Evolutionary conservation across 352 stramenopile genomes (phyloP), one percentile per base, ranked within the genome.

Genomic region (Pythium dissimile): DNA sequence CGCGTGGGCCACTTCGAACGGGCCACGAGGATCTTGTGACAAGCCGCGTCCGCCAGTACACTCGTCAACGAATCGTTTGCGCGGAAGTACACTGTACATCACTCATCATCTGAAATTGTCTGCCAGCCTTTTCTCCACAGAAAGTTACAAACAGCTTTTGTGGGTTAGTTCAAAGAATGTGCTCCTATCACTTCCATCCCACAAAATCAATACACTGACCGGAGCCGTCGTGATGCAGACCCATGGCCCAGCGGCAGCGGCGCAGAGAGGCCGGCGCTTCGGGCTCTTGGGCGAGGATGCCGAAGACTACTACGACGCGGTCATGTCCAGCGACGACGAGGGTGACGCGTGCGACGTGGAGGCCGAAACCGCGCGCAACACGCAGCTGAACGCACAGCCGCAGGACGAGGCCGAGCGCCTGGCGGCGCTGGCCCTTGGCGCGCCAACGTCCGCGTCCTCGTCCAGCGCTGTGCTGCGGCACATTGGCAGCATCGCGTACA

Each of bases 281-380:
- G 61, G 61, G 9, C 23, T 68, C 2, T 32, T 30, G 1, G 56
- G 46, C 21, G 47, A 52, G n/a, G 58, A 69, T 44, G 73, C 62
- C 5, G 79, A 89, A 27, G 79, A 89, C 59, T 89, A 84, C 67
- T 81, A 76, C 54, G 54, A 75, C 16, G 72, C 73, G n/a, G 32
- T 68, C 38, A 59, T 86, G 35, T 76, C 79, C 5, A 89, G 76
- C 55, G 79, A 86, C 20, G 75, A 83, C 34, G 81, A 79, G 32
- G 63, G 49, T 0, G 70, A 80, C 24, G 60, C 67, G 2, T 57
- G 43, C 28, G 45, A 56, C 27, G 66, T 66, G 16, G 71, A 77
- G 30, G 59, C 24, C 10, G 52, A 71, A 28, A 66, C 73, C 31
- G 54, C 21, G 18, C 48, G 27, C 13, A 56, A 32, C 27, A 66